These are phyloP conservation scores for Trichophyton equinum DNA, from an alignment of 2,329 filamentous ascomycete species.

Conservation along the genomic window DNA sequence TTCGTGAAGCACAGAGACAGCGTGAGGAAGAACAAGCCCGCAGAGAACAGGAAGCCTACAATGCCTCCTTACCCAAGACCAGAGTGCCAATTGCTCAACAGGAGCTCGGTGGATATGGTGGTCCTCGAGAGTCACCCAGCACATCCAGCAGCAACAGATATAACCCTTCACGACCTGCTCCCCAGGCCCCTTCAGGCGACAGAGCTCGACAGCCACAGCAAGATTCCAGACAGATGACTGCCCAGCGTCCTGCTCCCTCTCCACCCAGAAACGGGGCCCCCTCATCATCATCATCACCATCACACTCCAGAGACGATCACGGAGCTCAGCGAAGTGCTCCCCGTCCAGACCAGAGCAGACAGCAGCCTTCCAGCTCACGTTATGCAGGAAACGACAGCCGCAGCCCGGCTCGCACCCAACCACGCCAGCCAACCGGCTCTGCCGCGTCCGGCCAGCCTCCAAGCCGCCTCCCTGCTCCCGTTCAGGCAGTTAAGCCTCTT, in stretches of 20 bases:
- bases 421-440: conserved; percentile 34
- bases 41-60: conserved; percentile 75
- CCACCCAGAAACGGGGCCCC: conserved; percentile 37
- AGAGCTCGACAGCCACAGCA: conserved; percentile 31
- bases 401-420: conserved; percentile 25
- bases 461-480: conserved; percentile 47
- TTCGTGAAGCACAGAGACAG: conserved; percentile 26
- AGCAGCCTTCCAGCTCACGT: conserved; percentile 18
- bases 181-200: conserved; percentile 54
- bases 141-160: conserved; percentile 48
- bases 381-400: conserved; percentile 23
- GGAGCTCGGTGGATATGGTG: conserved; percentile 63
- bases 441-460: conserved; percentile 37
- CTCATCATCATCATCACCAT: not conserved
- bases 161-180: conserved; percentile 74
- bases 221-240: conserved; percentile 45
- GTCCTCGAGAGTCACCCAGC: conserved; percentile 39
- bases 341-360: conserved; percentile 23
- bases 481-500: conserved; percentile 57
- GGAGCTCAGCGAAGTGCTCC: conserved; percentile 25
- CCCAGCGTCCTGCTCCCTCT: conserved; percentile 72
- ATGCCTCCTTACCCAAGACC: conserved; percentile 73
- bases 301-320: conserved; percentile 19
- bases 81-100: conserved; percentile 75
- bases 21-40: conserved; percentile 49